Conservation (phyloP, 2,329 filamentous ascomycete species). For the Pestalotiopsis sp. region DNA sequence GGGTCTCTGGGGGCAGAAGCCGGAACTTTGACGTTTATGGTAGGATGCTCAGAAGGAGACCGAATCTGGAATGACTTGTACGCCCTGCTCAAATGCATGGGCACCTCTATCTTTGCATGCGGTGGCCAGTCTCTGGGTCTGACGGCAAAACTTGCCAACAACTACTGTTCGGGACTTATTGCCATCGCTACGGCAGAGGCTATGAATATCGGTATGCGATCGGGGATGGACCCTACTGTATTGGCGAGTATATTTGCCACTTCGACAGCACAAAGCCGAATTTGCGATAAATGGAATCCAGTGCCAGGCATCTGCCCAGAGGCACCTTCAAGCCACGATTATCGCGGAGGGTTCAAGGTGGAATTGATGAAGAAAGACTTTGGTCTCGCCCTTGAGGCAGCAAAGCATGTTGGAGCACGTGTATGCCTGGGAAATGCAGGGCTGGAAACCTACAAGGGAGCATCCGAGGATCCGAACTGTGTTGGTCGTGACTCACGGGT, state of each 20-base stretch:
- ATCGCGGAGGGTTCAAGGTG: slow-evolving; percentile 57
- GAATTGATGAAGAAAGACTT: slow-evolving; percentile 65
- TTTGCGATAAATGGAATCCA: slow-evolving; percentile 34
- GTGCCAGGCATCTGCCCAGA: slow-evolving; percentile 34
- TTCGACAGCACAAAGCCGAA: slow-evolving; percentile 32
- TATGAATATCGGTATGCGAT: slow-evolving; percentile 61
- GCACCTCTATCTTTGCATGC: slow-evolving; percentile 55
- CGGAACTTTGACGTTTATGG: slow-evolving; percentile 38
- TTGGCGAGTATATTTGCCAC: slow-evolving; percentile 35
- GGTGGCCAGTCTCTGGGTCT: slow-evolving; percentile 58
- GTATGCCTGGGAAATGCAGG: slow-evolving; percentile 53
- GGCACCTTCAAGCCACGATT: slow-evolving; percentile 32
- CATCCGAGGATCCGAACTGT: slow-evolving; percentile 53
- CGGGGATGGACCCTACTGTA: slow-evolving; percentile 56
- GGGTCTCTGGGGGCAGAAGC: slow-evolving; percentile 34
- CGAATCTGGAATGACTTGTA: slow-evolving; percentile 44
- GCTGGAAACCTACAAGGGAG: slow-evolving; percentile 52
- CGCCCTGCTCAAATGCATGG: slow-evolving; percentile 52
- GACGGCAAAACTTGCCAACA: slow-evolving; percentile 62
- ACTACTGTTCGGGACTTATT: slow-evolving; percentile 62
- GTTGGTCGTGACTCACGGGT: slow-evolving; percentile 58
- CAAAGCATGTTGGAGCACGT: slow-evolving; percentile 50
- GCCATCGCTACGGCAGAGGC: slow-evolving; percentile 61
- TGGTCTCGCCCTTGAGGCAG: slow-evolving; percentile 55
- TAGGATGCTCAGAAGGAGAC: slow-evolving; percentile 31